phyloP scores from a whole-genome alignment of 2,329 filamentous ascomycete genomes.

The Aspergillus sp. region DNA sequence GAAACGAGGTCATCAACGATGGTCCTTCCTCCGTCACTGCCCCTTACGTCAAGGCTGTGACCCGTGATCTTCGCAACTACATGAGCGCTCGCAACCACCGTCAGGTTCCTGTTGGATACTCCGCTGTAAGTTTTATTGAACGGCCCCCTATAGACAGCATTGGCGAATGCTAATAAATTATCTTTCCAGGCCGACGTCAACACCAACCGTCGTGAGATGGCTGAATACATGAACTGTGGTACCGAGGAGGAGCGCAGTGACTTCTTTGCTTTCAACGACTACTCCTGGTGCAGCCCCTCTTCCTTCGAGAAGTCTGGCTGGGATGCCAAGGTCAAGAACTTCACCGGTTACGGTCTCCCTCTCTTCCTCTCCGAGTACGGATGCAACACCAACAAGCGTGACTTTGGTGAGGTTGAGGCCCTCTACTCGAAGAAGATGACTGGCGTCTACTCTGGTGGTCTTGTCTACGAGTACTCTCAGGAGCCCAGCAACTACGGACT shows the following conservation, averaged over 20 bases:
- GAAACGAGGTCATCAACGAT: constrained; percentile 78
- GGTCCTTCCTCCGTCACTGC: constrained; percentile 64
- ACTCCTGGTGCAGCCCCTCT: constrained; percentile 74
- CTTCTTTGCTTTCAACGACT: constrained; percentile 88
- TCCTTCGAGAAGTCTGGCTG: constrained; percentile 76
- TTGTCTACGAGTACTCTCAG: constrained; percentile 95
- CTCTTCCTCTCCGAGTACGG: constrained; percentile 96
- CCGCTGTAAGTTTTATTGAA: constrained; percentile 40
- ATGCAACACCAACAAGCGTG: constrained; percentile 77
- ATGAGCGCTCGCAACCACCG: constrained; percentile 63
- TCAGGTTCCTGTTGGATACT: constrained; percentile 72
- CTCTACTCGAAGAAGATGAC: constrained; percentile 86
- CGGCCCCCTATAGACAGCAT: too few species aligned
- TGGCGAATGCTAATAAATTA: neutral
- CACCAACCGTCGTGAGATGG: constrained; percentile 81
- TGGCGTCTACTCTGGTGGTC: constrained; percentile 85
- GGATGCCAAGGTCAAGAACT: constrained; percentile 85
- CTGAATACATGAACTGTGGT: constrained; percentile 92
- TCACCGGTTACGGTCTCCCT: constrained; percentile 80
- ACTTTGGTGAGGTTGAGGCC: constrained; percentile 75
- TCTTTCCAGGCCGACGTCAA: constrained; percentile 68
- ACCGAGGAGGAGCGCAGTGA: constrained; percentile 79
- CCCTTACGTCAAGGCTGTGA: constrained; percentile 75
- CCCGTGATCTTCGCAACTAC: constrained; percentile 73
- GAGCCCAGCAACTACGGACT: constrained; percentile 80